Base-by-base conservation (phyloP, 2,329 filamentous ascomycete species). In the Alternaria burnsii region DNA sequence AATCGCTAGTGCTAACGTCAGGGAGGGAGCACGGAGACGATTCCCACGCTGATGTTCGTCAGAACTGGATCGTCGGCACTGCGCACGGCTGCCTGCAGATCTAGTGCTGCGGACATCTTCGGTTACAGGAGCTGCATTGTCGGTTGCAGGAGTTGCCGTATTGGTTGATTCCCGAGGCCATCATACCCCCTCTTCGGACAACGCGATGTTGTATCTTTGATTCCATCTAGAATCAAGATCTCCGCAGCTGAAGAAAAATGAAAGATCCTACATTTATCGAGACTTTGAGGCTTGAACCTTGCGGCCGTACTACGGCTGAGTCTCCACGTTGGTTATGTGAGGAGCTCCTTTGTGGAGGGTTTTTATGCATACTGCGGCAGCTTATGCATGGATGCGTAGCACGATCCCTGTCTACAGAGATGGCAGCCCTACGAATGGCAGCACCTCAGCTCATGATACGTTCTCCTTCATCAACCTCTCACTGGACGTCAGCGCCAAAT, bases 21-120 rank as follows among this genome's bases (percentile, higher is more conserved):
- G 53, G n/a, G 36, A 52, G 58, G 12, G 36, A 52, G 58, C 58
- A 60, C 52, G 52, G 46, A 36, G 20, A 42, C 50, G 30, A 38
- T 47, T 28, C 40, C 46, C 36, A 42, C 38, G 30, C 52, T n/a
- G 46, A 56, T 30, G 40, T 38, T 18, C 26, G 40, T 46, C 46
- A 67, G 62, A 61, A 62, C 59, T 59, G 57, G 67, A 63, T 66
- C 61, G 50, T 56, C 61, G 66, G 59, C 58, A 56, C 48, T 52
- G 58, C 22, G 55, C 58, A 60, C 51, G 59, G 68, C 54, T 65
- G 34, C 38, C 24, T 55, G 68, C 52, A 66, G 68, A 69, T 70
- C 68, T 51, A 28, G 22, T 38, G 32, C 44, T 53, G 56, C 22
- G 18, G 40, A 42, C 40, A 42, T 42, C 8, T 42, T 43, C 32